A percentile compares a stretch with the other conserved stretches of the same genome.
phyloP scores from a whole-genome alignment of 2,329 filamentous ascomycete species.

The Chalaropsis thielavioides region DNA sequence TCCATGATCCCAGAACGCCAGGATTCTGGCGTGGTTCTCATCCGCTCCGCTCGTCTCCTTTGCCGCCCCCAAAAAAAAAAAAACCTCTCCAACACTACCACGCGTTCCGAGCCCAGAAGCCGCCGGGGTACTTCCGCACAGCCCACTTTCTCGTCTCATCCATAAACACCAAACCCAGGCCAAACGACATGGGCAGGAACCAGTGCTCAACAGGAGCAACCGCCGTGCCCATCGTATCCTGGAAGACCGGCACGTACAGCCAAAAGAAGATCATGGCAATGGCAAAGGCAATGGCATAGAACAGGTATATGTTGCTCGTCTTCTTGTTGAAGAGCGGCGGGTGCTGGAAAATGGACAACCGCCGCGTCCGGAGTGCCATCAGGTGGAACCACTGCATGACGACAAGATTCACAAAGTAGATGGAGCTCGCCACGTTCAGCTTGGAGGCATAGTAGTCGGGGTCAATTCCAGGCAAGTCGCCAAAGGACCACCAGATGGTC shows the following conservation, averaged over 20 bases:
- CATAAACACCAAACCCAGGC: slow-evolving; percentile 28
- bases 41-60: not conserved
- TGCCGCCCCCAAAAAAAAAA: not conserved
- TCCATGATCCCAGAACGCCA: not conserved
- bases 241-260: slow-evolving; percentile 79
- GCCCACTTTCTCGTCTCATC: slow-evolving; percentile 53
- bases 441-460: slow-evolving; percentile 78
- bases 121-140: slow-evolving; percentile 44
- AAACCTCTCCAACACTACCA: too few species aligned
- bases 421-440: slow-evolving; percentile 79
- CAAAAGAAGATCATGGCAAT: slow-evolving; percentile 93
- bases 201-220: slow-evolving; percentile 56
- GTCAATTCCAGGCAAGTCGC: slow-evolving; percentile 85
- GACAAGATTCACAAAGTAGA: slow-evolving; percentile 81
- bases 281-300: slow-evolving; percentile 82
- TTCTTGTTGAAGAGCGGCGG: slow-evolving; percentile 73
- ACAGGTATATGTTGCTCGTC: slow-evolving; percentile 85
- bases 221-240: slow-evolving; percentile 49
- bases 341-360: slow-evolving; percentile 82
- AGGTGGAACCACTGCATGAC: slow-evolving; percentile 99
- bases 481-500: slow-evolving; percentile 90
- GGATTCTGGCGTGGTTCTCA: not conserved
- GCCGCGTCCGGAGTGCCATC: slow-evolving; percentile 92
- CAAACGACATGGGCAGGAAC: slow-evolving; percentile 63
- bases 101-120: slow-evolving; percentile 43